A percentile compares a stretch with the other conserved stretches of the same genome.
Evolutionary conservation across 140 eudicot genomes (phyloP).

Genomic region (Erigeron philadelphicus): DNA sequence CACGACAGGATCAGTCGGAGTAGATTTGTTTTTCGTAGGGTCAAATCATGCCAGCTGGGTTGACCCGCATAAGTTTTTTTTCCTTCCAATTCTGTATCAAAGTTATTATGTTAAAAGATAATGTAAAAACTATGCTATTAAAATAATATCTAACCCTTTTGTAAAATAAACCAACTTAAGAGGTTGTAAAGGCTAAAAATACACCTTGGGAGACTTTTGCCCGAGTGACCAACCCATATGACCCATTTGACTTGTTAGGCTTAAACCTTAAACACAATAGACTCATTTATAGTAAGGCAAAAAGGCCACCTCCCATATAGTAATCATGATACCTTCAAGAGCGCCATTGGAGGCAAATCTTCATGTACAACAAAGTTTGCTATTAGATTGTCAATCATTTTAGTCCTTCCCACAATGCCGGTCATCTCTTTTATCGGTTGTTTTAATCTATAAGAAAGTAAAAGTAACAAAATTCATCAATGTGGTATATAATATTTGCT

Average conservation of each 20-base stretch:
- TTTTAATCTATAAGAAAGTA: conserved; percentile 55
- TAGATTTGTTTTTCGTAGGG: conserved; percentile 6
- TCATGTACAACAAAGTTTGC: conserved; percentile 36
- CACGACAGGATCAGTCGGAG: conserved; percentile 1
- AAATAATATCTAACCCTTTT: not conserved
- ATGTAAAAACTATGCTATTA: not conserved
- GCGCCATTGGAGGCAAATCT: conserved; percentile 35
- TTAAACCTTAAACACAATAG: not conserved
- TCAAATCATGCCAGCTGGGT: not conserved
- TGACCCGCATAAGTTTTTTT: not conserved
- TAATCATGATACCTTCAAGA: conserved; percentile 42
- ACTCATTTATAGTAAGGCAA: not conserved
- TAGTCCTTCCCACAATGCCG: conserved; percentile 23
- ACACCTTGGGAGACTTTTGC: not conserved
- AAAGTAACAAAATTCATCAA: conserved; percentile 12
- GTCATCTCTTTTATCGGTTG: conserved; percentile 38
- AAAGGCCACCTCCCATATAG: not conserved
- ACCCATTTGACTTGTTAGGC: not conserved
- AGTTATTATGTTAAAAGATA: not conserved
- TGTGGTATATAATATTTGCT: no score
- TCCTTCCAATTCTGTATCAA: not conserved
- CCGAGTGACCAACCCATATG: not conserved
- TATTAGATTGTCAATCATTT: conserved; percentile 23
- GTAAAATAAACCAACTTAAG: not conserved
- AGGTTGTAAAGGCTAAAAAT: not conserved